phyloP scores from a whole-genome alignment of 768 basidiomycete genomes.

The Suillus lakei region DNA sequence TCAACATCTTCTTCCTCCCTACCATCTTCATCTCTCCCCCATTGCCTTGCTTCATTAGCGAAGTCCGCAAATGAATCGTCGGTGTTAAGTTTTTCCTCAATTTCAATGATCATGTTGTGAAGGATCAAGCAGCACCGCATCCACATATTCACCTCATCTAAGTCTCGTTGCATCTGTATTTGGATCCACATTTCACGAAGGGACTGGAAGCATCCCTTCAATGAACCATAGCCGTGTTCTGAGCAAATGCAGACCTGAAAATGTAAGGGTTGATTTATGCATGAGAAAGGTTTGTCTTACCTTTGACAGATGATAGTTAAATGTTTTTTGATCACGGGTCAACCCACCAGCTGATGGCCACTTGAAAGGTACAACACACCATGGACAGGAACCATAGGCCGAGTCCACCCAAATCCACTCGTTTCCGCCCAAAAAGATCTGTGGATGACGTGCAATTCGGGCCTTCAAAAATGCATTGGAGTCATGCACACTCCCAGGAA shows the following conservation, averaged over 20 bases:
- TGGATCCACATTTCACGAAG: constrained; percentile 14
- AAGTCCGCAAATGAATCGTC: background rate
- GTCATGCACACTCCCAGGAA: constrained; percentile 21
- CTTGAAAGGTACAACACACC: constrained; percentile 35
- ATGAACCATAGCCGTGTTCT: constrained; percentile 18
- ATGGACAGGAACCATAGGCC: constrained; percentile 20
- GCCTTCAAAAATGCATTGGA: constrained; percentile 10
- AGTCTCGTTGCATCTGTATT: constrained; percentile 11
- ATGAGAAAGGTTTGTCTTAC: constrained; percentile 4
- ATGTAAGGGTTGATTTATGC: background rate
- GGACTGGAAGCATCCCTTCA: constrained; percentile 19
- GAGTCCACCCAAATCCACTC: constrained; percentile 27
- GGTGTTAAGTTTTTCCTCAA: constrained; percentile 13
- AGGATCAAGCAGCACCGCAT: constrained; percentile 9
- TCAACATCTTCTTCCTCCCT: background rate
- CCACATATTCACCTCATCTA: constrained; percentile 15
- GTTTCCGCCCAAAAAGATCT: constrained; percentile 5
- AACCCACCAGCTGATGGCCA: constrained; percentile 18
- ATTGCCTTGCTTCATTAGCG: background rate
- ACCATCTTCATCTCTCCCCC: background rate
- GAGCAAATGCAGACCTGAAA: constrained; percentile 10
- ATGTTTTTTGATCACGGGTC: constrained; percentile 21
- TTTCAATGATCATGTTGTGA: constrained; percentile 23
- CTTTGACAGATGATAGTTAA: constrained; percentile 29
- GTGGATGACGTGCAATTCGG: background rate